A percentile compares a stretch with the other conserved stretches of the same genome.
phyloP scores from a whole-genome alignment of 139 green algal species.

The Diplosphaera chodatii region DNA sequence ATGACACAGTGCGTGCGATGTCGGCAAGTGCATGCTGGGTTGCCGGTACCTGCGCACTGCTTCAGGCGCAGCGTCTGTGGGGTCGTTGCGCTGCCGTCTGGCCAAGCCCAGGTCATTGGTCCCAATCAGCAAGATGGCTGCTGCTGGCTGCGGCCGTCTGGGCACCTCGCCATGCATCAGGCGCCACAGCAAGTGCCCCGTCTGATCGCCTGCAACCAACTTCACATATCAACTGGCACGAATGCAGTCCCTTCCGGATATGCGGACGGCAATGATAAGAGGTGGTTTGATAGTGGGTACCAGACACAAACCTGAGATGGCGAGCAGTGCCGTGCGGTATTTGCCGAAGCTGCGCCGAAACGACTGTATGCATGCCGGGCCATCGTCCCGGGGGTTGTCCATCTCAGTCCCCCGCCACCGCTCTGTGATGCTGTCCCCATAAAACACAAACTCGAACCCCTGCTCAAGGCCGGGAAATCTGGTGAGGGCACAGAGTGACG shows the following conservation, averaged over 20 bases:
- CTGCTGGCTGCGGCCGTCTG: slow-evolving; percentile 7
- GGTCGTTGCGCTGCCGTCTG: background rate
- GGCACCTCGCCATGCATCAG: slow-evolving; percentile 26
- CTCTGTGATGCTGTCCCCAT: slow-evolving; percentile 37
- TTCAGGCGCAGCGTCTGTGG: background rate
- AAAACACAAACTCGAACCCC: slow-evolving; percentile 13
- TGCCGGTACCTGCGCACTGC: background rate
- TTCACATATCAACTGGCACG: no score
- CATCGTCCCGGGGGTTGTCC: slow-evolving; percentile 4
- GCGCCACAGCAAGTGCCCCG: slow-evolving; percentile 35
- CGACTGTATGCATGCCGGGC: slow-evolving; percentile 1
- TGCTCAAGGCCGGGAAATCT: background rate
- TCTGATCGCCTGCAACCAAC: slow-evolving; percentile 35
- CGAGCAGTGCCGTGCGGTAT: slow-evolving; percentile 14
- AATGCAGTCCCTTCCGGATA: no score
- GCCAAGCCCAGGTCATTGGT: slow-evolving; percentile 37
- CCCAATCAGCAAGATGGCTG: slow-evolving; percentile 32
- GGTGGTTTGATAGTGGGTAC: no score
- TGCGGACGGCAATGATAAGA: no score
- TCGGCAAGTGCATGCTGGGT: no score
- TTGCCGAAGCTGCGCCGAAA: slow-evolving; percentile 15
- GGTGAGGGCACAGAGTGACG: no score
- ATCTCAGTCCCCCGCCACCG: slow-evolving; percentile 22
- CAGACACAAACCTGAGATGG: slow-evolving; percentile 2
- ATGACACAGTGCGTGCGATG: no score